These are phyloP conservation scores for Chrysosporium queenslandicum DNA, from an alignment of 2,329 filamentous ascomycete genomes.

Conservation along the genomic window DNA sequence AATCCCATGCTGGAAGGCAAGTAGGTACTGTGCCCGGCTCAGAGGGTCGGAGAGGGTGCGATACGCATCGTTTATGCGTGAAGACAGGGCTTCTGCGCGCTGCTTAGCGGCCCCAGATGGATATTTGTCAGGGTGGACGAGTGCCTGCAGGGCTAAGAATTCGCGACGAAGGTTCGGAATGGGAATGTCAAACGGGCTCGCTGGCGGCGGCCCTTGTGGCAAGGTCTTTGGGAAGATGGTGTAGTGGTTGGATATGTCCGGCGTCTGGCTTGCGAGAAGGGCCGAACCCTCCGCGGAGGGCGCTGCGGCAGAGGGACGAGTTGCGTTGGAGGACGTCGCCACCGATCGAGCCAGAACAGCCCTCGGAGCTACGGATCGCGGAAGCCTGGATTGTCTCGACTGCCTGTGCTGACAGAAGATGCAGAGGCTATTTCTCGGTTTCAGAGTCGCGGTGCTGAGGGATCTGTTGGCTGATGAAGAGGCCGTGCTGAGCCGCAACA, in stretches of 20 bases:
- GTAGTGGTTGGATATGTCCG: conserved; percentile 57
- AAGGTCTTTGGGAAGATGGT: conserved; percentile 77
- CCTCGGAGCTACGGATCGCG: not conserved
- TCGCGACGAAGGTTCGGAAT: conserved; percentile 62
- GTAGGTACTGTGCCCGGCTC: conserved; percentile 75
- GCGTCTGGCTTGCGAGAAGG: conserved; percentile 16
- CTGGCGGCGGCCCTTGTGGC: conserved; percentile 65
- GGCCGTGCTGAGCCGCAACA: not conserved
- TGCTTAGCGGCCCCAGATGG: conserved; percentile 39
- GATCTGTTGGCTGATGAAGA: not conserved
- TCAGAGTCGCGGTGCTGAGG: not conserved
- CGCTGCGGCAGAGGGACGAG: not conserved
- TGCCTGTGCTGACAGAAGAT: conserved; percentile 4
- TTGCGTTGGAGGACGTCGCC: not conserved
- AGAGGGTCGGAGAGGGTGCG: conserved; percentile 71
- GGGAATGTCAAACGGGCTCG: conserved; percentile 65
- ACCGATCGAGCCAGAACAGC: not conserved
- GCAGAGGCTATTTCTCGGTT: conserved; percentile 1
- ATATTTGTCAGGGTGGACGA: conserved; percentile 43
- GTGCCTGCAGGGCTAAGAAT: conserved; percentile 70
- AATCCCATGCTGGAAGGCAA: conserved; percentile 55
- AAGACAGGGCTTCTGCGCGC: conserved; percentile 65
- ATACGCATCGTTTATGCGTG: conserved; percentile 85
- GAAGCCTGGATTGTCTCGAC: not conserved
- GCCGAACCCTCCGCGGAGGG: not conserved